phyloP scores from a whole-genome alignment of 176 grass and related monocot species.

The Miscanthus lutarioriparius region DNA sequence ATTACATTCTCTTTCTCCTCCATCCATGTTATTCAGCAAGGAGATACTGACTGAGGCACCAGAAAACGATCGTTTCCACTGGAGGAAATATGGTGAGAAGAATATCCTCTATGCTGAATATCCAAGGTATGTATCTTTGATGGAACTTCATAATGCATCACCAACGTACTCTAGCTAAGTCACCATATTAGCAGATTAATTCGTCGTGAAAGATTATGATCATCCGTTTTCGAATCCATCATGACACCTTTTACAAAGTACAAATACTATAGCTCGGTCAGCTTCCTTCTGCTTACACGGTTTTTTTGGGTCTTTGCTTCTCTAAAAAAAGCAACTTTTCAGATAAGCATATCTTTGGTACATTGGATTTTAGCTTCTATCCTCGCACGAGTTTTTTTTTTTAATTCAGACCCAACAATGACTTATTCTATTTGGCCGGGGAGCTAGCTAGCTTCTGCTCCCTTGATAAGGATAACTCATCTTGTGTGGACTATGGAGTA shows the following conservation, averaged over 20 bases:
- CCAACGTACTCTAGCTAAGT: not conserved
- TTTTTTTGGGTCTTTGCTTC: not conserved
- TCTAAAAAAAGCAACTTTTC: not conserved
- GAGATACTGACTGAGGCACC: conserved; percentile 27
- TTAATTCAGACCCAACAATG: not conserved
- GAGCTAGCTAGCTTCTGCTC: not conserved
- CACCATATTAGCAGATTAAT: not conserved
- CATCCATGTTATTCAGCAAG: conserved; percentile 25
- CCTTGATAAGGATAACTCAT: not conserved
- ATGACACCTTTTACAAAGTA: not conserved
- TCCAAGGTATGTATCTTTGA: conserved; percentile 34
- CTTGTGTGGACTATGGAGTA: not conserved
- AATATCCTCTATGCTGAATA: conserved; percentile 36
- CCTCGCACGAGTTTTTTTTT: not conserved
- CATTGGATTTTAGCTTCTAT: not conserved
- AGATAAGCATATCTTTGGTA: not conserved
- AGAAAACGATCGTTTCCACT: conserved; percentile 47
- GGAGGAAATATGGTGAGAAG: conserved; percentile 65
- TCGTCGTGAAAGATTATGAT: not conserved
- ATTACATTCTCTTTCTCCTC: not conserved
- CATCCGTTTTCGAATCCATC: not conserved
- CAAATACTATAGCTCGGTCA: not conserved
- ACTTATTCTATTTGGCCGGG: not conserved
- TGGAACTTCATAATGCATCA: not conserved
- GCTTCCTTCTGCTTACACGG: not conserved